Conservation (phyloP, 2,329 filamentous ascomycete genomes). For the Fusarium pseudonygamai region DNA sequence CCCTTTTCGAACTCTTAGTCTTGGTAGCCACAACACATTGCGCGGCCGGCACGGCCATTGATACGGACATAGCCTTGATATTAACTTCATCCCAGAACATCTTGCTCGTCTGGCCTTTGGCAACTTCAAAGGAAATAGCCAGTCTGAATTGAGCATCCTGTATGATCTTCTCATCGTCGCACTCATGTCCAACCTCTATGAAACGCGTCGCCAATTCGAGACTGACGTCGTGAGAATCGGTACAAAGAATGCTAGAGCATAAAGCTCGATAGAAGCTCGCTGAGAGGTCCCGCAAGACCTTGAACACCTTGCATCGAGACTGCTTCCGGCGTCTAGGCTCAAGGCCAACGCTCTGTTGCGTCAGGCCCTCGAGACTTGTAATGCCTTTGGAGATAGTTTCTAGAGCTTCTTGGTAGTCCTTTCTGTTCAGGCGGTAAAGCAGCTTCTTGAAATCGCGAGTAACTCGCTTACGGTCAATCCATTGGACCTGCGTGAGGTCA, state of each 20-base stretch:
- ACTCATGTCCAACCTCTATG: background rate
- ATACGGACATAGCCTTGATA: background rate
- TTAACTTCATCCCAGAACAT: conserved; percentile 12
- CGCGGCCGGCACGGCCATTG: fast-evolving
- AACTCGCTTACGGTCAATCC: background rate
- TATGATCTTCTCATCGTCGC: background rate
- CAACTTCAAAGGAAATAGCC: conserved; percentile 4
- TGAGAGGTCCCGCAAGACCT: conserved; percentile 4
- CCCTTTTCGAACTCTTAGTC: background rate
- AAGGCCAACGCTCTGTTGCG: background rate
- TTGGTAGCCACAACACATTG: background rate
- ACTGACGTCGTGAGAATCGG: background rate
- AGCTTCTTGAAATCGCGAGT: conserved; percentile 14
- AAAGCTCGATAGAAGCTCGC: conserved; percentile 22
- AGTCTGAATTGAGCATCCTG: conserved; percentile 9
- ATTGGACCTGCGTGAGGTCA: background rate
- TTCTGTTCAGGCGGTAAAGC: background rate
- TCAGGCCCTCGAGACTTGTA: background rate
- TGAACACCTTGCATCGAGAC: conserved; percentile 16
- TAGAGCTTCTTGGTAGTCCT: conserved; percentile 12
- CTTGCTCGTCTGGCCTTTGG: background rate
- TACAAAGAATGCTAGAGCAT: conserved; percentile 13
- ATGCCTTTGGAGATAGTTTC: background rate
- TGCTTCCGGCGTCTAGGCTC: conserved; percentile 6
- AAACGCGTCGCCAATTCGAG: background rate